Conservation (phyloP, 2,329 filamentous ascomycete species). For the Penicillium fuscoglaucum region DNA sequence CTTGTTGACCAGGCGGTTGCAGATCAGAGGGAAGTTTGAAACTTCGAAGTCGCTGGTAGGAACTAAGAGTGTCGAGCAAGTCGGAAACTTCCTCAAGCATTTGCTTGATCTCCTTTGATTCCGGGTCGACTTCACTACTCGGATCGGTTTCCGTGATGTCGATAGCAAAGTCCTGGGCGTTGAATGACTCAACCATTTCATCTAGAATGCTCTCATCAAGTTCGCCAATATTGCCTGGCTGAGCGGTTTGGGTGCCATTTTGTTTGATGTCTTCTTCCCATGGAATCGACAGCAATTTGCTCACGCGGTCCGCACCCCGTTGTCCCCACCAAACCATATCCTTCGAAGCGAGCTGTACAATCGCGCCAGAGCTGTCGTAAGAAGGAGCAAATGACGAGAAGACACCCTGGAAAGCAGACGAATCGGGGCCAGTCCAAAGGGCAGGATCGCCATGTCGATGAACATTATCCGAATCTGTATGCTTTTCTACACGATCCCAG, state of each 20-base stretch:
- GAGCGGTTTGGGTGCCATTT: conserved; percentile 22
- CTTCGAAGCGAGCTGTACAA: conserved; percentile 46
- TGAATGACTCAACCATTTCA: conserved; percentile 45
- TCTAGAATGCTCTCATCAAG: conserved; percentile 44
- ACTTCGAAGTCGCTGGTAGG: conserved; percentile 62
- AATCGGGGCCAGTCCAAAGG: conserved; percentile 34
- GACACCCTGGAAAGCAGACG: conserved; percentile 43
- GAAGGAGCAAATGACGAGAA: conserved; percentile 53
- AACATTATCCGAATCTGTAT: conserved; percentile 25
- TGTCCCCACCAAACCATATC: conserved; percentile 50
- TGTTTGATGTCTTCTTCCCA: conserved; percentile 20
- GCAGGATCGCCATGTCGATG: conserved; percentile 30
- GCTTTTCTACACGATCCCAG: conserved; percentile 41
- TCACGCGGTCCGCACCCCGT: conserved; percentile 41
- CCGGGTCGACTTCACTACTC: conserved; percentile 34
- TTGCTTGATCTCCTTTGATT: conserved; percentile 50
- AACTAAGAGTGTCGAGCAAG: conserved; percentile 61
- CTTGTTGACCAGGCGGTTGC: conserved; percentile 21
- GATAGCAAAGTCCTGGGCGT: conserved; percentile 37
- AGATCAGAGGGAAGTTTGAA: conserved; percentile 35
- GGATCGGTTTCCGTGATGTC: conserved; percentile 24
- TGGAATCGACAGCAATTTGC: conserved; percentile 36
- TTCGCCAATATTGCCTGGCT: conserved; percentile 35
- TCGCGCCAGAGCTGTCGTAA: conserved; percentile 46
- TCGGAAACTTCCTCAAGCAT: conserved; percentile 60